These are phyloP conservation scores for Cyclostephanos tholiformis DNA, from an alignment of 108 stramenopile genomes.

Conservation along the genomic window DNA sequence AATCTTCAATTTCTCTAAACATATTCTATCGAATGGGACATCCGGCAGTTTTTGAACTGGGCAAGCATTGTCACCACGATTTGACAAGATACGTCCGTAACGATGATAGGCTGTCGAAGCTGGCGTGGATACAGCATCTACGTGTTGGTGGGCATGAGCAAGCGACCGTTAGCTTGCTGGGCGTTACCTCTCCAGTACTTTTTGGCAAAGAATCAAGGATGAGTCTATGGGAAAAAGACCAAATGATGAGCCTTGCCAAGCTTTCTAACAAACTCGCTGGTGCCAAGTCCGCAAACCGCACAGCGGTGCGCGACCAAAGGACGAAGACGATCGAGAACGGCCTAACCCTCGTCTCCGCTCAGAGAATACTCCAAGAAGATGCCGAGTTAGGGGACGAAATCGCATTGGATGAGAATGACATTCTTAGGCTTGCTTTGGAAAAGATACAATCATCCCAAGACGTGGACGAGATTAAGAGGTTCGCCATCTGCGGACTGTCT, in stretches of 20 bases:
- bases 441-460: constrained; percentile 28
- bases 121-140: constrained; percentile 40
- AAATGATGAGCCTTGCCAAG: constrained; percentile 38
- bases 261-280: constrained; percentile 27
- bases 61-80: constrained; percentile 37
- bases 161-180: constrained; percentile 24
- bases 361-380: constrained; percentile 32
- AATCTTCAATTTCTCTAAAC: background rate
- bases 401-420: constrained; percentile 23
- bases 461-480: constrained; percentile 22
- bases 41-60: constrained; percentile 36
- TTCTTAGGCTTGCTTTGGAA: constrained; percentile 24
- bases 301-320: background rate
- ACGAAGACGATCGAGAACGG: constrained; percentile 20
- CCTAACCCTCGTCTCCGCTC: constrained; percentile 33
- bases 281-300: constrained; percentile 5
- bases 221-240: constrained; percentile 45
- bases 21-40: background rate
- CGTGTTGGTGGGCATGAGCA: constrained; percentile 16
- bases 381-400: constrained; percentile 7
- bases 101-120: constrained; percentile 24
- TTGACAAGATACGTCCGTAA: constrained; percentile 25
- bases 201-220: constrained; percentile 1
- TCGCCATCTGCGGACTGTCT: constrained; percentile 29
- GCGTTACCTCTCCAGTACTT: constrained; percentile 9